These are phyloP conservation scores for Echria macrotheca DNA, from an alignment of 495 filamentous ascomycete species.

Conservation along the genomic window DNA sequence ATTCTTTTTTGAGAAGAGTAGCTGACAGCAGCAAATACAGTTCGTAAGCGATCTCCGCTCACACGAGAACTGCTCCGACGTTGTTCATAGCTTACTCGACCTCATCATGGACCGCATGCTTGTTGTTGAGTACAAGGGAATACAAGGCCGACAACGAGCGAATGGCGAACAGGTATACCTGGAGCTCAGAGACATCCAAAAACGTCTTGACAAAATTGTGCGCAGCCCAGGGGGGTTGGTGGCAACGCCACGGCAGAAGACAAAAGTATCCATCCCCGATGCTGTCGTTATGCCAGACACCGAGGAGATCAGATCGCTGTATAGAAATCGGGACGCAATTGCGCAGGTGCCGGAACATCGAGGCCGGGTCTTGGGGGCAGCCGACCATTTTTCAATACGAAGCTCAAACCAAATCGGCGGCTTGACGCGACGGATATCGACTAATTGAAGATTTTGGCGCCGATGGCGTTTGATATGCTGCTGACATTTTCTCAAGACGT, in stretches of 20 bases:
- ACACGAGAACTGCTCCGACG: neutral
- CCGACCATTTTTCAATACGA: neutral
- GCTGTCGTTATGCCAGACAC: neutral
- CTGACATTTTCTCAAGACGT: neutral
- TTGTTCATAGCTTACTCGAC: neutral
- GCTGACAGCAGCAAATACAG: neutral
- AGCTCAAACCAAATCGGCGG: neutral
- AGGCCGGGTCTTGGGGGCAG: neutral
- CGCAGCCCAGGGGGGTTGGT: neutral
- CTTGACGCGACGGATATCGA: neutral
- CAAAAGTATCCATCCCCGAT: neutral
- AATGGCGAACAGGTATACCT: neutral
- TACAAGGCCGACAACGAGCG: neutral
- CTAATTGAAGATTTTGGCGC: neutral
- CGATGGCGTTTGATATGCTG: neutral
- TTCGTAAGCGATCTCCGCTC: constrained; percentile 2
- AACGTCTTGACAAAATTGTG: neutral
- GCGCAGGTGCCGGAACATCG: neutral
- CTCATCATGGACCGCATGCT: constrained; percentile 1
- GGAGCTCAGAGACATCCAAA: neutral
- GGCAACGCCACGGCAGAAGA: neutral
- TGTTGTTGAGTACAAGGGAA: neutral
- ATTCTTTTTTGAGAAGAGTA: neutral
- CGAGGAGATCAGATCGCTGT: neutral
- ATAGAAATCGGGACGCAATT: neutral